These are phyloP conservation scores for Colletotrichum viniferum DNA, from an alignment of 2,329 filamentous ascomycete species.

Conservation along the genomic window DNA sequence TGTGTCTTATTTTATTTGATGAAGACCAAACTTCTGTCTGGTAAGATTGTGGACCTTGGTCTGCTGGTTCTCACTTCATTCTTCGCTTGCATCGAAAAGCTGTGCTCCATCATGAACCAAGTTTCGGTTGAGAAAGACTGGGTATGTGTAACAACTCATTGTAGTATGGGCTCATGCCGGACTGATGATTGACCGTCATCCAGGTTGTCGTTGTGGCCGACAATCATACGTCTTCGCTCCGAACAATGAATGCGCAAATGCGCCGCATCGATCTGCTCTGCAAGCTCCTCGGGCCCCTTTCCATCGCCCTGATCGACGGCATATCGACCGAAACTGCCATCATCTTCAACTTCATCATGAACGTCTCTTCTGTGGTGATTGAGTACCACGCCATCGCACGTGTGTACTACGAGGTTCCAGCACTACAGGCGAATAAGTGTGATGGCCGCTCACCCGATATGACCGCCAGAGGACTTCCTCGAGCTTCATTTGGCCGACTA, in stretches of 20 bases:
- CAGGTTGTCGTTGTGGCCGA: constrained; percentile 45
- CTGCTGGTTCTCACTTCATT: neutral
- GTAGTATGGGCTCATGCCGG: neutral
- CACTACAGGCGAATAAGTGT: constrained; percentile 29
- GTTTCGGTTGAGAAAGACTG: constrained; percentile 76
- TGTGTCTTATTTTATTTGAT: constrained; percentile 5
- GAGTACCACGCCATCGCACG: constrained; percentile 58
- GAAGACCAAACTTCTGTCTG: neutral
- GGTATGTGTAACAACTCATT: constrained; percentile 39
- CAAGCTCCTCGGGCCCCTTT: constrained; percentile 61
- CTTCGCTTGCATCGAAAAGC: constrained; percentile 65
- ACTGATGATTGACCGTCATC: neutral
- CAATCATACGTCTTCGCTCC: constrained; percentile 6
- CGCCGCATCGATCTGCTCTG: constrained; percentile 66
- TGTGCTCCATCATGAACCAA: constrained; percentile 67
- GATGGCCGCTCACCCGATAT: neutral
- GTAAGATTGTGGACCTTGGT: neutral
- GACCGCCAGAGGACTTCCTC: neutral
- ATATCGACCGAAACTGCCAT: constrained; percentile 54
- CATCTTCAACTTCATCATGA: constrained; percentile 52
- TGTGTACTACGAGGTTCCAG: constrained; percentile 30
- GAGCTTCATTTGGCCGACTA: neutral
- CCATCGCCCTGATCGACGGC: constrained; percentile 57
- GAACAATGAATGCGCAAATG: constrained; percentile 61
- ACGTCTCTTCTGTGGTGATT: constrained; percentile 47